These are phyloP conservation scores for Tricholoma saponaceum DNA, from an alignment of 768 basidiomycete species.

Conservation along the genomic window DNA sequence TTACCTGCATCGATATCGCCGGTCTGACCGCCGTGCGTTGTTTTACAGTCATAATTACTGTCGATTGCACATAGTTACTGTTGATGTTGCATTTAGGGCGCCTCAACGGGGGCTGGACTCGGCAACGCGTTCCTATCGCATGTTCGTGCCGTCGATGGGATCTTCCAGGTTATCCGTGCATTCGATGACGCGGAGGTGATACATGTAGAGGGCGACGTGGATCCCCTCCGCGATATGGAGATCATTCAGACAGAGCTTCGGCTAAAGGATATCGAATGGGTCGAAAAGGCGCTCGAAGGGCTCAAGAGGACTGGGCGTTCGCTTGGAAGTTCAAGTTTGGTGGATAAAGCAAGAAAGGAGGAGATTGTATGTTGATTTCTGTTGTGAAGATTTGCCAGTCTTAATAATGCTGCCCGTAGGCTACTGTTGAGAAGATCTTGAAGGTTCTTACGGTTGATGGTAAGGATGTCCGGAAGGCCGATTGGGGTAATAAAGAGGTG, in stretches of 20 bases:
- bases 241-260: conserved; percentile 94
- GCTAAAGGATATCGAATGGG: conserved; percentile 98
- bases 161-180: conserved; percentile 96
- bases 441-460: conserved; percentile 73
- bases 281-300: conserved; percentile 82
- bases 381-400: no score
- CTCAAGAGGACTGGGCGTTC: conserved; percentile 71
- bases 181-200: conserved; percentile 99
- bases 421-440: conserved; percentile 80
- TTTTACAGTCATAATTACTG: background rate
- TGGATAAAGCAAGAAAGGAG: conserved; percentile 94
- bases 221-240: conserved; percentile 95
- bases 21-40: conserved; percentile 84
- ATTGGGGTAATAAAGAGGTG: conserved; percentile 98
- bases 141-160: conserved; percentile 97
- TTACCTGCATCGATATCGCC: conserved; percentile 98
- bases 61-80: conserved; percentile 3
- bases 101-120: conserved; percentile 95
- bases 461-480: conserved; percentile 89
- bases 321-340: conserved; percentile 73
- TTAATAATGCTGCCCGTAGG: conserved; percentile 36
- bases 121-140: conserved; percentile 98
- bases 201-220: conserved; percentile 97
- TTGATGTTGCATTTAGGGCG: conserved; percentile 51
- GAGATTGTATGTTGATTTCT: conserved; percentile 65